Percentiles rank a stretch among this genome's conserved stretches.
These are phyloP conservation scores for Coemansia biformis DNA, from an alignment of 192 early-diverging fungal genomes.

Conservation along the genomic window DNA sequence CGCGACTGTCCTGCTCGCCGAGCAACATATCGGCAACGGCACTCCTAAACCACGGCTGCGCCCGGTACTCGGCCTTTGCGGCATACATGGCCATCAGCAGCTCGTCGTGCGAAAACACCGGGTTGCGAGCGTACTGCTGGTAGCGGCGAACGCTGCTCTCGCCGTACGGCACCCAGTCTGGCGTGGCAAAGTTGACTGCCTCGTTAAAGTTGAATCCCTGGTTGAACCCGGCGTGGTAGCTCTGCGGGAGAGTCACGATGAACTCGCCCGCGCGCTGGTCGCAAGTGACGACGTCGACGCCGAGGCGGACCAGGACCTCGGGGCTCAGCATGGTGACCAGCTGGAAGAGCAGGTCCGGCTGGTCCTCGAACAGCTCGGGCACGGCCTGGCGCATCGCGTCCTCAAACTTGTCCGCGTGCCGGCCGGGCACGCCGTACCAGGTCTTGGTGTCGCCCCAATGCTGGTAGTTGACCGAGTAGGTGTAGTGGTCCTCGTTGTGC, in stretches of 20 bases:
- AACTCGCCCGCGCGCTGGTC: slow-evolving; percentile 93
- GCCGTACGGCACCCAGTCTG: slow-evolving; percentile 85
- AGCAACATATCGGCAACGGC: slow-evolving; percentile 50
- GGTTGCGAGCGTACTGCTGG: slow-evolving; percentile 68
- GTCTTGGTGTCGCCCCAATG: slow-evolving; percentile 97
- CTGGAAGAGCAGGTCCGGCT: slow-evolving; percentile 91
- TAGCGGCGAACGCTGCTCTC: slow-evolving; percentile 76
- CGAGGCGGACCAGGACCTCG: slow-evolving; percentile 59
- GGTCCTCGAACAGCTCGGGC: slow-evolving; percentile 83
- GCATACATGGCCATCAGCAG: slow-evolving; percentile 62
- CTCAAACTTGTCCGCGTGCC: slow-evolving; percentile 77
- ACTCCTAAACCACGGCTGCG: slow-evolving; percentile 37
- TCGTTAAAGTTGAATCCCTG: slow-evolving; percentile 97
- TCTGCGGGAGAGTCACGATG: slow-evolving; percentile 89
- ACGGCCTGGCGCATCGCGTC: slow-evolving; percentile 70
- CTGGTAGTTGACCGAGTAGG: slow-evolving; percentile 94
- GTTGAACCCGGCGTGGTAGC: slow-evolving; percentile 96
- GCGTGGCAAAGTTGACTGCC: slow-evolving; percentile 94
- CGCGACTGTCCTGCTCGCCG: slow-evolving; percentile 55
- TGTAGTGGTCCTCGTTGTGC: slow-evolving; percentile 98
- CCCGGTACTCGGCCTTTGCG: slow-evolving; percentile 14
- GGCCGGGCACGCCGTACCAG: slow-evolving; percentile 92
- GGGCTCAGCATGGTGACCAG: slow-evolving; percentile 89
- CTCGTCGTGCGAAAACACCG: slow-evolving; percentile 95
- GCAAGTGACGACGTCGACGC: slow-evolving; percentile 69